A percentile compares a stretch with the other conserved stretches of the same genome.
Evolutionary conservation across 2,329 filamentous ascomycete genomes (phyloP).

Genomic region (Elsinoe fawcettii): DNA sequence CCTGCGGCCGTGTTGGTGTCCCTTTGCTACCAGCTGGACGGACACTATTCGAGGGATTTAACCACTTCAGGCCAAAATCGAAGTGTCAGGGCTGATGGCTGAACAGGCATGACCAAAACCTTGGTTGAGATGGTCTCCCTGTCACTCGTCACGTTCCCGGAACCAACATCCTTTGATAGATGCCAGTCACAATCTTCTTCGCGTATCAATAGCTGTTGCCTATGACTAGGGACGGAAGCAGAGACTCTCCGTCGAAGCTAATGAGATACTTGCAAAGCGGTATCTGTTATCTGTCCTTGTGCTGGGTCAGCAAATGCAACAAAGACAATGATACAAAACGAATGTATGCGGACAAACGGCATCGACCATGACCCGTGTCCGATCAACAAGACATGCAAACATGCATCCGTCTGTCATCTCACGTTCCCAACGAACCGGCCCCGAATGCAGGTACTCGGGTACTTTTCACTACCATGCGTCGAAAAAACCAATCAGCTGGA

Average conservation of each 20-base stretch:
- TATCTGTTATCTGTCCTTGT: background rate
- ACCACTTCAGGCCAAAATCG: background rate
- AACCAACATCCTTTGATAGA: slow-evolving; percentile 1
- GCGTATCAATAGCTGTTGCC: background rate
- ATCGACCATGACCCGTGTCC: background rate
- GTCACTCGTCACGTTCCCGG: background rate
- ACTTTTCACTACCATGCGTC: background rate
- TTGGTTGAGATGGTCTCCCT: background rate
- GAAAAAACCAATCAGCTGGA: background rate
- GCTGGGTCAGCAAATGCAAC: background rate
- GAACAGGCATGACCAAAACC: background rate
- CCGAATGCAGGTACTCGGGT: background rate
- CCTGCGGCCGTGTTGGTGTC: slow-evolving; percentile 4
- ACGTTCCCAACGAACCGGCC: background rate
- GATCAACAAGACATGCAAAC: background rate
- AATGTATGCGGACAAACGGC: background rate
- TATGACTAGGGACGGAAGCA: background rate
- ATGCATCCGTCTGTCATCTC: background rate
- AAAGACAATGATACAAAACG: background rate
- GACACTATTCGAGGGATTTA: background rate
- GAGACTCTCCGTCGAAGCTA: background rate
- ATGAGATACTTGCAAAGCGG: background rate
- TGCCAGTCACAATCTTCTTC: background rate
- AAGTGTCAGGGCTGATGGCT: background rate
- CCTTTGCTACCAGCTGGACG: slow-evolving; percentile 1